Conservation (phyloP, 2,329 filamentous ascomycete species). For the Penicillium sp. region DNA sequence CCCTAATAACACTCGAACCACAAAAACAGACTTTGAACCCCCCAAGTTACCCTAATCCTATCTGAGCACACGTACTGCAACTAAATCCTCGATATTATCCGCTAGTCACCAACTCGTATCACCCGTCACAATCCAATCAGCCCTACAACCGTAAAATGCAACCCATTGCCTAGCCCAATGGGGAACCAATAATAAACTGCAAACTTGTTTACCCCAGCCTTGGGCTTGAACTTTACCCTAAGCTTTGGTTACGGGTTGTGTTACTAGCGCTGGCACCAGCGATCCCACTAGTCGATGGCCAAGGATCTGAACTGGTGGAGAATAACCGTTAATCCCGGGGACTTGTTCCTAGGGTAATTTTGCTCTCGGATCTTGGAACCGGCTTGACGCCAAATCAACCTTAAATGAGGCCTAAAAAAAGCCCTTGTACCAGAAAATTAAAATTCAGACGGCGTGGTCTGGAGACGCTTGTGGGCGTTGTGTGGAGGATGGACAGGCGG, state of each 20-base stretch:
- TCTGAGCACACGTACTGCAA: neutral
- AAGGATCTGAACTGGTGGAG: neutral
- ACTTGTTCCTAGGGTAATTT: neutral
- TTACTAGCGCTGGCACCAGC: neutral
- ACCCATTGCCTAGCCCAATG: no score
- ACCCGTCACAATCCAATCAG: neutral
- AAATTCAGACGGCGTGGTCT: neutral
- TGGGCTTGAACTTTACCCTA: no score
- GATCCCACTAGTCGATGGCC: neutral
- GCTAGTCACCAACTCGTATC: constrained; percentile 1
- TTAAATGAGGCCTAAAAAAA: neutral
- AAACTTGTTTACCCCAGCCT: no score
- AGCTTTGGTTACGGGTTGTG: neutral
- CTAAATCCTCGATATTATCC: neutral
- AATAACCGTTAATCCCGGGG: no score
- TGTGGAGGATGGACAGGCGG: neutral
- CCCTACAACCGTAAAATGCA: neutral
- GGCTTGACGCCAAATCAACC: neutral
- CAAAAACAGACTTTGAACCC: neutral
- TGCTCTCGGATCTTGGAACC: neutral
- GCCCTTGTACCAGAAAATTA: no score
- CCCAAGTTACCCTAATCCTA: neutral
- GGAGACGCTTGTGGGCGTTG: neutral
- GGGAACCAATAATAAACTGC: no score
- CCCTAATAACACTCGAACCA: neutral